A percentile compares a stretch with the other conserved stretches of the same genome.
Evolutionary conservation across 192 early-diverging fungal genomes (phyloP).

Genomic region (Entomortierella beljakovae): DNA sequence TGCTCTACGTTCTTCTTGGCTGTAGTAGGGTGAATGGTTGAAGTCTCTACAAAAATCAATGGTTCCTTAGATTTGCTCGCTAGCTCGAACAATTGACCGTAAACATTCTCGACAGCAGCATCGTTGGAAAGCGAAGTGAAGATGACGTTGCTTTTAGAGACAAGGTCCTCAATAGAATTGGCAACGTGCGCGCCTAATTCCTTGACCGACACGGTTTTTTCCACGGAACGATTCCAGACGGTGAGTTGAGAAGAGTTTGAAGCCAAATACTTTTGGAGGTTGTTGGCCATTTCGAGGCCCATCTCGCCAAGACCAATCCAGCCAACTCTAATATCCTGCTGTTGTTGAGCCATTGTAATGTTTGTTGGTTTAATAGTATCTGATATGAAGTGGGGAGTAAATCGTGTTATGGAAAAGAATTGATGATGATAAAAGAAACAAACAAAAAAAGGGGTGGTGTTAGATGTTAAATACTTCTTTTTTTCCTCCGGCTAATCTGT

Average conservation of each 20-base stretch:
- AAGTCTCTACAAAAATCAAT: slow-evolving; percentile 67
- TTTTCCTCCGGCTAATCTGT: too few species aligned
- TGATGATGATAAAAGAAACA: too few species aligned
- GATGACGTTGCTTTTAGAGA: slow-evolving; percentile 62
- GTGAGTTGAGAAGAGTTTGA: slow-evolving; percentile 47
- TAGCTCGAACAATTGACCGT: slow-evolving; percentile 53
- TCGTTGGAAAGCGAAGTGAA: slow-evolving; percentile 74
- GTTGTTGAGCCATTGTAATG: neutral
- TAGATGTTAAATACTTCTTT: too few species aligned
- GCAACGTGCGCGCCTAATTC: slow-evolving; percentile 56
- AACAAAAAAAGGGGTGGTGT: neutral
- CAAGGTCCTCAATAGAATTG: slow-evolving; percentile 53
- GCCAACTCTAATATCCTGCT: slow-evolving; percentile 52
- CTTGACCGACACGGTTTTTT: slow-evolving; percentile 56
- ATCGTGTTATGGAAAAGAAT: neutral
- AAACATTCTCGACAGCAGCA: slow-evolving; percentile 60
- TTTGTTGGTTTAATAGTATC: neutral
- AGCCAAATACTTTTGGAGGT: slow-evolving; percentile 63
- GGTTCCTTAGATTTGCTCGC: slow-evolving; percentile 16
- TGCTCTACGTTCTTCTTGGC: slow-evolving; percentile 43
- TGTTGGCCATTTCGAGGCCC: slow-evolving; percentile 72
- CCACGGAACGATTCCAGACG: slow-evolving; percentile 73
- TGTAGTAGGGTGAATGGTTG: slow-evolving; percentile 65
- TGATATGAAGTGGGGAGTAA: neutral
- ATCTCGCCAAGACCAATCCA: slow-evolving; percentile 76